These are phyloP conservation scores for Pseudopithomyces chartarum DNA, from an alignment of 2,329 filamentous ascomycete genomes.

Conservation along the genomic window DNA sequence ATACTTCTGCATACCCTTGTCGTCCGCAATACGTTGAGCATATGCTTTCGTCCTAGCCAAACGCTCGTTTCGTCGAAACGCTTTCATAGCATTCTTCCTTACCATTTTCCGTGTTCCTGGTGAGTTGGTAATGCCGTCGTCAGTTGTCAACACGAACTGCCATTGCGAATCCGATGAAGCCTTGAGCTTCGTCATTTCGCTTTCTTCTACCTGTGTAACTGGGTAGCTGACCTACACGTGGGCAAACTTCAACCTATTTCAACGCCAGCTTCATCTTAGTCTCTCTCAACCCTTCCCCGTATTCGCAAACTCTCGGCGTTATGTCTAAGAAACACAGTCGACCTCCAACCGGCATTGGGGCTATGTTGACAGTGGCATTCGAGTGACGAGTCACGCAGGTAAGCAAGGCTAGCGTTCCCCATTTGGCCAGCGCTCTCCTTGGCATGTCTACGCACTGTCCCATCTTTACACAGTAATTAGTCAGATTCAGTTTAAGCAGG, in stretches of 20 bases:
- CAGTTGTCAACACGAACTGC: background rate
- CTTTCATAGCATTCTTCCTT: background rate
- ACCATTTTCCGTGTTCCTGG: background rate
- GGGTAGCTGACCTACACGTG: too few species aligned
- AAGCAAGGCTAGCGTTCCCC: background rate
- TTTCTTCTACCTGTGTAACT: background rate
- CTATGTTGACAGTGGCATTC: background rate
- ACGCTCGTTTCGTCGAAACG: background rate
- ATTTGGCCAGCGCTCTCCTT: constrained; percentile 4
- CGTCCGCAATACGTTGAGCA: background rate
- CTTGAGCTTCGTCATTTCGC: background rate
- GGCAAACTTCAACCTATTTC: background rate
- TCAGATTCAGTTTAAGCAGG: background rate
- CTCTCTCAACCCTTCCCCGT: background rate
- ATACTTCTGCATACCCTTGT: background rate
- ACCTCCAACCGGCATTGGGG: background rate
- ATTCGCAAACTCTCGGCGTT: too few species aligned
- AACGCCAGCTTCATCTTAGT: background rate
- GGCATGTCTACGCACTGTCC: background rate
- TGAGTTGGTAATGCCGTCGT: background rate
- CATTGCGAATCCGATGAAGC: background rate
- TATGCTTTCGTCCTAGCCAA: background rate
- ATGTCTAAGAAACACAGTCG: too few species aligned
- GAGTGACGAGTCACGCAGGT: background rate
- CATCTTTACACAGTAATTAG: background rate